Percentiles rank a stretch among this genome's conserved stretches.
Evolutionary conservation across 2,329 filamentous ascomycete species (phyloP).

Genomic region (Aureobasidium pullulans): DNA sequence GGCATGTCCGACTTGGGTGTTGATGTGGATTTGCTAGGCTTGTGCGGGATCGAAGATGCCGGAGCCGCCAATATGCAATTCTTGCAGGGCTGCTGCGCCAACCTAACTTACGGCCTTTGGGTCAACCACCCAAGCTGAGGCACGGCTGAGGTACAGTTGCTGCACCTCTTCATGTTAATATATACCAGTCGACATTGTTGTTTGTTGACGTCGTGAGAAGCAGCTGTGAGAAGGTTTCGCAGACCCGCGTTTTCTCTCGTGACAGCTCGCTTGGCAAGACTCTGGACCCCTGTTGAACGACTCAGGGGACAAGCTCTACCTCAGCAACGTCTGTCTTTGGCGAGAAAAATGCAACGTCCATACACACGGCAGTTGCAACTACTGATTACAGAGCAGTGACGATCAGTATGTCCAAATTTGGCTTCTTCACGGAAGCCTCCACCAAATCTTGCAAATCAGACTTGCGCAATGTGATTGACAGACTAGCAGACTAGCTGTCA

Average conservation of each 20-base stretch:
- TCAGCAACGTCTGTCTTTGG: neutral
- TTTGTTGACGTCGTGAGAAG: constrained; percentile 2
- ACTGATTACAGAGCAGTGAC: neutral
- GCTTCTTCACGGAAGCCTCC: neutral
- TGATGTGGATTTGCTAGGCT: constrained; percentile 9
- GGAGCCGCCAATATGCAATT: constrained; percentile 5
- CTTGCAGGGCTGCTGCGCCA: constrained; percentile 8
- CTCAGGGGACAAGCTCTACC: neutral
- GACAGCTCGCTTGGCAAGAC: constrained; percentile 5
- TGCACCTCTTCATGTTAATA: constrained; percentile 1
- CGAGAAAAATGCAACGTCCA: neutral
- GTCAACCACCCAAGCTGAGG: constrained; percentile 2
- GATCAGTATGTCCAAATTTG: neutral
- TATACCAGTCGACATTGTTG: neutral
- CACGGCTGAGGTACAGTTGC: neutral
- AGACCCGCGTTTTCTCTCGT: neutral
- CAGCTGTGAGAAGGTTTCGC: neutral
- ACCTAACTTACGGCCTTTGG: neutral
- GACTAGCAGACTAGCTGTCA: neutral
- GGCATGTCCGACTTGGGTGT: neutral
- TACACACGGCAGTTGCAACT: neutral
- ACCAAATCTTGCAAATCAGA: constrained; percentile 1
- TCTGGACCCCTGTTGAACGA: neutral
- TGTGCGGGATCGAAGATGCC: constrained; percentile 7
- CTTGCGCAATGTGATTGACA: constrained; percentile 9